Base-by-base conservation (phyloP, 768 basidiomycete species). In the Aureoboletus auriporus region DNA sequence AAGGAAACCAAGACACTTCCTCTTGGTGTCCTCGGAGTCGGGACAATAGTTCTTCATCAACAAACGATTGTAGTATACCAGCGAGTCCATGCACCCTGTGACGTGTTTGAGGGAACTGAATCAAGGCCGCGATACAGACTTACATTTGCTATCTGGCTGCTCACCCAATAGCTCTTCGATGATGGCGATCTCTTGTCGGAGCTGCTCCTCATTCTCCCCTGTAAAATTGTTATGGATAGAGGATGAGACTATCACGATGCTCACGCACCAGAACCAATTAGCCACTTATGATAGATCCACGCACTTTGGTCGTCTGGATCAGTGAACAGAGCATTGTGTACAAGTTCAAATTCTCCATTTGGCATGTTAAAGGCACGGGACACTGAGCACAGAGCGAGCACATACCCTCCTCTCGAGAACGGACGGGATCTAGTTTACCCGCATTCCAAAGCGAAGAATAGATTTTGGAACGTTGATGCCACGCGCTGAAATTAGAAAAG, bases 201-300 rank as follows among this genome's bases (percentile, higher is more conserved):
- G 66, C 4, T 86, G 63, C 0, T 66, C 63, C 47, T 72, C 70
- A 47, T 83, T 74, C 2, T 83, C 74, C 7, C 85, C 92, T 89
- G 52, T 29, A 10, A 36, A 40, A 13, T 9, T 20, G n/a, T 54
- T 39, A 56, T 31, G 42, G 38, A 34, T 28, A 28, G n/a, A 23
- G 2, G 16, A n/a, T 8, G 11, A 42, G 11, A 20, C 6, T 10
- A 17, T 8, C 30, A 31, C 12, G 30, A 31, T 12, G 12, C 9
- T 29, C 29, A 16, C 76, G 51, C 60, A 86, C 93, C 86, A 53
- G 78, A 67, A 8, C 91, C 92, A 44, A 97, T 79, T 3, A 99
- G 75, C 93, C 95, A 98, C n/a, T 93, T 82, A 61, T 98, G 96
- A 65, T 98, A 99, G 49, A 99, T 82, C 96, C 96, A 99, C 1